These are phyloP conservation scores for Cyclospora cayetanensis DNA, from an alignment of 169 alveolate species.

Conservation along the genomic window DNA sequence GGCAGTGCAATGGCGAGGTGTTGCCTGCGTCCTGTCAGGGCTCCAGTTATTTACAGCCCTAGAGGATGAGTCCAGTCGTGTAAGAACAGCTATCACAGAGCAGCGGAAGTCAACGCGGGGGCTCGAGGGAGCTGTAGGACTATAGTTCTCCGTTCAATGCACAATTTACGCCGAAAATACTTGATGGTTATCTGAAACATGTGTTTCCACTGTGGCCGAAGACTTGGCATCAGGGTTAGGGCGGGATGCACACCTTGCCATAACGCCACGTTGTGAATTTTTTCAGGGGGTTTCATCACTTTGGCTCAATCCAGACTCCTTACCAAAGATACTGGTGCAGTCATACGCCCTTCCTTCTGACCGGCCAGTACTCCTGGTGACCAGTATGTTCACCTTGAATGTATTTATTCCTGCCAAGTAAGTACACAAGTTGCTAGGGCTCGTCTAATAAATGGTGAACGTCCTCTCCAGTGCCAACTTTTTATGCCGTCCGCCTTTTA, in stretches of 20 bases:
- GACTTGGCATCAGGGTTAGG: not conserved
- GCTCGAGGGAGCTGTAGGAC: not conserved
- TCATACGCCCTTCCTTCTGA: slow-evolving; percentile 58
- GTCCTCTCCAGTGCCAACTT: no score
- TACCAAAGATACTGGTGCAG: slow-evolving; percentile 67
- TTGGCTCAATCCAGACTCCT: slow-evolving; percentile 63
- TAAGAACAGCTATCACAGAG: not conserved
- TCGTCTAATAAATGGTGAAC: no score
- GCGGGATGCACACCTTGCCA: no score
- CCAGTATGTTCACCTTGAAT: slow-evolving; percentile 71
- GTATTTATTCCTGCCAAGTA: slow-evolving; percentile 74
- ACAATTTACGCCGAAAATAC: no score
- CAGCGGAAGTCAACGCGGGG: not conserved
- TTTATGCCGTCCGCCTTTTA: no score
- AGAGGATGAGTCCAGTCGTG: no score
- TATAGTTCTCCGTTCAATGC: no score
- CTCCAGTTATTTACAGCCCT: no score
- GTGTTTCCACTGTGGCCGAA: not conserved
- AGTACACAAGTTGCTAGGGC: slow-evolving; percentile 41
- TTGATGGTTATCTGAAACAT: no score
- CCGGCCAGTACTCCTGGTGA: slow-evolving; percentile 46
- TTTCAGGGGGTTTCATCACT: slow-evolving; percentile 28
- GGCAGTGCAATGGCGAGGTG: no score
- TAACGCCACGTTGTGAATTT: no score
- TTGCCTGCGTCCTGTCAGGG: no score